Evolutionary conservation across 768 basidiomycete species (phyloP).

Genomic region (Leccinum sublutescens): DNA sequence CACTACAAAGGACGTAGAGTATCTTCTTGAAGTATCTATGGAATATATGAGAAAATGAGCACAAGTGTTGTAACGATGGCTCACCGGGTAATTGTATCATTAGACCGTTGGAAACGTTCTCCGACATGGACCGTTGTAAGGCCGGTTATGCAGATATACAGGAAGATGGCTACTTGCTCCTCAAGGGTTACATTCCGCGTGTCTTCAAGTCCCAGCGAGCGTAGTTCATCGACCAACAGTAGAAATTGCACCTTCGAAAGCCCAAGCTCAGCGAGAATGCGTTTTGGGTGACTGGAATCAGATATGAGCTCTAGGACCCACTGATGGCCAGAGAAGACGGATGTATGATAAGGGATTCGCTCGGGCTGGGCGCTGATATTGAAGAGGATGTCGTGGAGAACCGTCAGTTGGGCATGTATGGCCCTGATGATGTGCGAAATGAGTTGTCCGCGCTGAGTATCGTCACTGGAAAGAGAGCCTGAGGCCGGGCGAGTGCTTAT

Average conservation of each 20-base stretch:
- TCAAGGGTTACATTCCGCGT: neutral
- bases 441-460: no score
- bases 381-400: no score
- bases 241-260: slow-evolving; percentile 21
- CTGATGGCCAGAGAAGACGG: slow-evolving; percentile 16
- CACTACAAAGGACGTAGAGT: neutral
- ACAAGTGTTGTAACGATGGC: no score
- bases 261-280: slow-evolving; percentile 19
- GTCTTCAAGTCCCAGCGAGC: neutral
- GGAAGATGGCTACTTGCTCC: neutral
- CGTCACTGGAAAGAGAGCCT: no score
- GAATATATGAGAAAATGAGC: neutral
- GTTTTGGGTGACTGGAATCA: slow-evolving; percentile 16
- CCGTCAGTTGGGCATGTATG: no score
- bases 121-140: neutral
- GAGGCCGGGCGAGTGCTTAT: no score
- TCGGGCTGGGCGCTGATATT: no score
- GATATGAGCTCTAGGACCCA: slow-evolving; percentile 24
- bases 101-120: neutral
- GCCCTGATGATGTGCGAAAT: no score
- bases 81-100: neutral
- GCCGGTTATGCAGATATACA: neutral
- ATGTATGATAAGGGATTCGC: neutral
- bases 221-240: slow-evolving; percentile 1
- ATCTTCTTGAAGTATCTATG: neutral